Evolutionary conservation across 176 grass and related monocot species (phyloP).

Genomic region (Cenchrus americanus): DNA sequence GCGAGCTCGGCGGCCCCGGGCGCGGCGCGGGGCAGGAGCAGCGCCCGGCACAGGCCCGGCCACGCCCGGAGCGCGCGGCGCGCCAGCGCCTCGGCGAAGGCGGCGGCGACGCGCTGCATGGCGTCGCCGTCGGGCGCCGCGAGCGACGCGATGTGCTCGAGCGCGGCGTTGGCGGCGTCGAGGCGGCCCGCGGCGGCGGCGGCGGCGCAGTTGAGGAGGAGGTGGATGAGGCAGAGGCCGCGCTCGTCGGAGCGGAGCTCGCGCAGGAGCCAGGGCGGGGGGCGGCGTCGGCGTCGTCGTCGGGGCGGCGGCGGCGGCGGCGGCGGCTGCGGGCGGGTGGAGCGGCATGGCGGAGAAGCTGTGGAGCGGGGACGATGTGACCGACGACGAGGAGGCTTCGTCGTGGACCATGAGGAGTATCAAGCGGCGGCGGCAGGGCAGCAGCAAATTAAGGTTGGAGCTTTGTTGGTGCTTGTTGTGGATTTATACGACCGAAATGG

Average conservation of each 20-base stretch:
- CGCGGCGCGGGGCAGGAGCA: constrained; percentile 37
- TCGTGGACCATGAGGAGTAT: constrained; percentile 58
- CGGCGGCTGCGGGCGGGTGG: constrained; percentile 35
- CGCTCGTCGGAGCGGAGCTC: constrained; percentile 90
- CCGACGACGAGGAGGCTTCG: constrained; percentile 72
- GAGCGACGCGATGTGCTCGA: constrained; percentile 74
- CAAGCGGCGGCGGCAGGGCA: neutral
- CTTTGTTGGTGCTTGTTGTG: neutral
- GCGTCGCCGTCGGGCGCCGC: constrained; percentile 80
- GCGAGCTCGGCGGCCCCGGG: constrained; percentile 42
- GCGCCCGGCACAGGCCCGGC: constrained; percentile 68
- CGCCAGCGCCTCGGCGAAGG: constrained; percentile 72
- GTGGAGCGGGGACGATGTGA: constrained; percentile 73
- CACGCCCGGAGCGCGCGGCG: constrained; percentile 70
- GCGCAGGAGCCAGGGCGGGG: constrained; percentile 47
- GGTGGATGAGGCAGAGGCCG: constrained; percentile 91
- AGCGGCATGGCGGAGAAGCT: constrained; percentile 83
- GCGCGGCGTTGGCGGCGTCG: constrained; percentile 67
- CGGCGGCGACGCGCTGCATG: constrained; percentile 88
- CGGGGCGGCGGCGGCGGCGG: no score
- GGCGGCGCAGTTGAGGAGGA: constrained; percentile 85
- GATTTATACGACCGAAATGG: constrained; percentile 39
- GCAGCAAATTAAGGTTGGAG: neutral
- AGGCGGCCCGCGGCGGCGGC: constrained; percentile 52
- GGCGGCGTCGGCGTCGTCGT: neutral